A percentile compares a stretch with the other conserved stretches of the same genome.
These are phyloP conservation scores for Chrysanthemum lavandulifolium DNA, from an alignment of 129 eudicot genomes.

Conservation along the genomic window DNA sequence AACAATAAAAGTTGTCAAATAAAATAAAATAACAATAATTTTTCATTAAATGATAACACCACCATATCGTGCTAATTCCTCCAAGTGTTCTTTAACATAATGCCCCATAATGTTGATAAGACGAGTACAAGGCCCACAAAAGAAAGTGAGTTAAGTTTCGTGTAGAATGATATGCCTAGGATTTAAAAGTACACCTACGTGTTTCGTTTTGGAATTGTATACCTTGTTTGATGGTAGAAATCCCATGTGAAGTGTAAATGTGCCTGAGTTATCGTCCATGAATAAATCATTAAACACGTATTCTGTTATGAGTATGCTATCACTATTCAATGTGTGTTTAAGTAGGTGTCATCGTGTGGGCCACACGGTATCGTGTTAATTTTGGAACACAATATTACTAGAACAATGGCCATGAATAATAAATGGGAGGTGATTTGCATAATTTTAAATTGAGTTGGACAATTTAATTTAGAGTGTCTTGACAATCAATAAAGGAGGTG, in stretches of 20 bases:
- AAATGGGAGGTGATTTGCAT: too few relatives aligned
- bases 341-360: background rate
- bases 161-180: background rate
- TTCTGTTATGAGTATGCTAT: conserved; percentile 2
- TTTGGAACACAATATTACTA: too few relatives aligned
- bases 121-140: background rate
- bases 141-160: background rate
- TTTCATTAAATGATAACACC: too few relatives aligned
- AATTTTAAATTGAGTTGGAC: too few relatives aligned
- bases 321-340: background rate
- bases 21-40: too few relatives aligned
- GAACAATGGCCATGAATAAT: too few relatives aligned
- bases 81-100: background rate
- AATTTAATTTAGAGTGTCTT: too few relatives aligned
- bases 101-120: conserved; percentile 4
- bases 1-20: too few relatives aligned
- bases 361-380: background rate
- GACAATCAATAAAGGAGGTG: too few relatives aligned
- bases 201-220: background rate
- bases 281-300: background rate
- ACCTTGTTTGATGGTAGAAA: background rate
- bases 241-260: conserved; percentile 11
- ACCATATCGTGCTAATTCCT: too few relatives aligned
- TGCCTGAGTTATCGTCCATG: background rate
- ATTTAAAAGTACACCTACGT: background rate